Conservation (phyloP, 2,329 filamentous ascomycete genomes). For the Xylariales sp. region DNA sequence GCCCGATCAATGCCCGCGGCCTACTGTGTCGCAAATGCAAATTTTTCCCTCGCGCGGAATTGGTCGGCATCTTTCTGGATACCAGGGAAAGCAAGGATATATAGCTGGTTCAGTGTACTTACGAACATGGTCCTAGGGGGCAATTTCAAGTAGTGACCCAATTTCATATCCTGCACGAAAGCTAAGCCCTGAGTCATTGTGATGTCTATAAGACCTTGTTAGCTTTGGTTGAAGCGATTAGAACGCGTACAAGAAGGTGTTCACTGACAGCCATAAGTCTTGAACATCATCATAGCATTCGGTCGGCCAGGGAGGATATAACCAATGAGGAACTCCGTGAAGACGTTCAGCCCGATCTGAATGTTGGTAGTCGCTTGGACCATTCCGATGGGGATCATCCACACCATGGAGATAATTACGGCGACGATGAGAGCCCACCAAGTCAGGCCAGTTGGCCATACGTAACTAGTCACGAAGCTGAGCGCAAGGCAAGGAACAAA, state of each 20-base stretch:
- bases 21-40: no score
- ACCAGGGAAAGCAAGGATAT: no score
- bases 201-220: neutral
- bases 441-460: constrained; percentile 53
- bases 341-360: constrained; percentile 49
- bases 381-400: constrained; percentile 57
- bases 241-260: no score
- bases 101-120: no score
- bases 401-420: constrained; percentile 51
- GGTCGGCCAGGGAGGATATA: constrained; percentile 69
- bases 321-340: constrained; percentile 69
- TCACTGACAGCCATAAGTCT: constrained; percentile 44
- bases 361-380: constrained; percentile 59
- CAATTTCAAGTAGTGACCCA: constrained; percentile 10
- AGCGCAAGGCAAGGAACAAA: constrained; percentile 4
- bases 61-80: no score
- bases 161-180: constrained; percentile 2
- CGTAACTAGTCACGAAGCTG: constrained; percentile 12
- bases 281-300: constrained; percentile 74
- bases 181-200: constrained; percentile 5
- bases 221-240: neutral
- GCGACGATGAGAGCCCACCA: constrained; percentile 55
- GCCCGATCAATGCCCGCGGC: no score
- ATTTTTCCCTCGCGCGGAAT: no score
- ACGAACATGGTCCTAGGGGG: constrained; percentile 6